Base-by-base conservation (phyloP, 306 rosid genomes). In the Cucurbita ficifolia region DNA sequence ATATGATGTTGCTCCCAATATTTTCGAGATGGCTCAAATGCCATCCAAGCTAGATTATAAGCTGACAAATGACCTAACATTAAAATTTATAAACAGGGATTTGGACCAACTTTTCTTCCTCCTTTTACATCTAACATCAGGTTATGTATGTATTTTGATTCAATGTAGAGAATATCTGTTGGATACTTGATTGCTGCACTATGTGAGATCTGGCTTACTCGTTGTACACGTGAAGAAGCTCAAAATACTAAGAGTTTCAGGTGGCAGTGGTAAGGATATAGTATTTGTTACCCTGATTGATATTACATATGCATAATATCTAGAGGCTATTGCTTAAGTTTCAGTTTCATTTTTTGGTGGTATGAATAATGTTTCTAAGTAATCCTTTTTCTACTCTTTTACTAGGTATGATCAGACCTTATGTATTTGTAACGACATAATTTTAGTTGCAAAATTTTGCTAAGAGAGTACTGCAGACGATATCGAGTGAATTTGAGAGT, bases 171-270 rank as follows among this genome's bases (percentile, higher is more conserved):
- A 82, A 93, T 93, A 77, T 84, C 97, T 70, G 76, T 88, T 72
- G 98, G 97, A 76, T 93, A 90, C 73, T 57, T 88, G 10, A 82
- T 80, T 61, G 94, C 92, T 11, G 96, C 94, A 82, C 76, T 90
- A 52, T 90, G 97, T 16, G 92, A 93, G 82, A 93, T 93, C 46
- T 93, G 96, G 94, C 83, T 93, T 74, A 81, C 96, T 40, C 53
- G 72, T 73, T 54, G 76, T 2, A 83, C 75, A 24, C 55, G 77
- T 78, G 75, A 81, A 76, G 83, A 86, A 81, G 24, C 50, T 4
- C 80, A 82, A 48, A 69, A 83, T 75, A 55, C 88, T 78, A 90
- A 56, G 82, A 80, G 76, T 80, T 87, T 83, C 70, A 79, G 50
- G 70, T 77, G 76, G 78, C 98, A 93, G 22, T 90, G 91, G 98